Evolutionary conservation across 2,329 filamentous ascomycete species (phyloP), one percentile per base, ranked within the genome.

Genomic region (Alternaria brassicae): DNA sequence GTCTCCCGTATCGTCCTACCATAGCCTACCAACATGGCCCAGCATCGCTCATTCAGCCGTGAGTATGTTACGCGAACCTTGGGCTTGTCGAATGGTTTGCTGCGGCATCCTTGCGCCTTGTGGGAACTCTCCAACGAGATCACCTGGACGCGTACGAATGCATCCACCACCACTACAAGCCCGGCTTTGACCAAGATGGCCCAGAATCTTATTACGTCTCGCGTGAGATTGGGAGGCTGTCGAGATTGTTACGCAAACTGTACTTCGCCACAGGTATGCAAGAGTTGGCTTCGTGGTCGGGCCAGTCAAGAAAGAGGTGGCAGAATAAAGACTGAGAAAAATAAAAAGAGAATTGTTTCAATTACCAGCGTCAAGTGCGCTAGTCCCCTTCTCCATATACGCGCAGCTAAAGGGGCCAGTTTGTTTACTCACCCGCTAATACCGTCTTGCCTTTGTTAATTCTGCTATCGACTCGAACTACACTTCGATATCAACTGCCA

Each of bases 141-240:
- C 23, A 32, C 34, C 6, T 36, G 3, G 19, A 58, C 10, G 39
- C 42, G 3, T 53, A 40, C 49, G 15, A 58, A 17, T 23, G 25
- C 19, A 62, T 65, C 44, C 64, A 67, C 41, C n/a, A 51, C n/a
- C 58, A 65, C 41, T 68, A 58, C 28, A 36, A 36, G 45, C 17
- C 45, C 6, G 64, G 66, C 4, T 54, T 61, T 30, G 58, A 65
- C 27, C 27, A 37, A 10, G 40, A 55, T 15, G 54, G 61, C 2
- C 48, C 58, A 5, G 58, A 60, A 3, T 34, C 57, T 3, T 65
- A 53, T 34, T 34, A 48, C 12, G 44, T 68, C 5, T 48, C 62
- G 10, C 58, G 62, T 10, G 64, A 67, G 25, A 32, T 68, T 12
- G 54, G 60, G 6, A 48, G 54, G n/a, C 34, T 67, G 8, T 58